A percentile compares a stretch with the other conserved stretches of the same genome.
Evolutionary conservation across 2,329 filamentous ascomycete genomes (phyloP).

Genomic region (Onygena corvina): DNA sequence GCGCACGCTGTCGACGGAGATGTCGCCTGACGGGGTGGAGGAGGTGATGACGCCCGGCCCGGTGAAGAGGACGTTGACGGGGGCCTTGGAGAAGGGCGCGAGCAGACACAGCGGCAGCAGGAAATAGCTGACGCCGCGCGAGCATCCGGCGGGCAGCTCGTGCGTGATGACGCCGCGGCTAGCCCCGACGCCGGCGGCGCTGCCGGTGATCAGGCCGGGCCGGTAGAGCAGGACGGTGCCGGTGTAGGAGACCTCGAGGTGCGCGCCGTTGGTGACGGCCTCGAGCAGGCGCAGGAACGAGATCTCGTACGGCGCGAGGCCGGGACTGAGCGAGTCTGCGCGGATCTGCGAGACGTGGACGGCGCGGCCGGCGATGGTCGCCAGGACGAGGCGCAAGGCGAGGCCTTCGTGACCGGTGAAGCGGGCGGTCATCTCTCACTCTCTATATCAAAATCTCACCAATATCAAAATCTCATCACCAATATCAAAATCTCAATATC

Average conservation of each 20-base stretch:
- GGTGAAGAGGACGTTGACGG: conserved; percentile 79
- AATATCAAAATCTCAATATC: too few species aligned
- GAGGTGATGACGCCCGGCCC: conserved; percentile 88
- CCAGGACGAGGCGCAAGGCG: conserved; percentile 69
- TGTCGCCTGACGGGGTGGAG: conserved; percentile 69
- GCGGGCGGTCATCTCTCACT: too few species aligned
- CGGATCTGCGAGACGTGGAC: conserved; percentile 92
- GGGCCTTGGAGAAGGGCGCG: conserved; percentile 83
- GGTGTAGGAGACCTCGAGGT: conserved; percentile 91
- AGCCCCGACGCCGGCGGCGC: conserved; percentile 61
- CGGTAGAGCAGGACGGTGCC: conserved; percentile 87
- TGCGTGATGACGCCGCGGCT: conserved; percentile 67
- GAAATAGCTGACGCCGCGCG: conserved; percentile 80
- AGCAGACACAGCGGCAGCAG: conserved; percentile 78
- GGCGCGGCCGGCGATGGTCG: conserved; percentile 79
- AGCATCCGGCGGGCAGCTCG: conserved; percentile 62
- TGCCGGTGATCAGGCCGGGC: conserved; percentile 83
- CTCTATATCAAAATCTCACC: too few species aligned
- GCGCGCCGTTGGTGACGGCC: conserved; percentile 84
- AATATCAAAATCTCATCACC: too few species aligned
- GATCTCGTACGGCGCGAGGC: conserved; percentile 82
- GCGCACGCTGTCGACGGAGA: conserved; percentile 84
- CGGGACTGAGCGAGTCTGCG: conserved; percentile 72
- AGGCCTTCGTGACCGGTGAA: conserved; percentile 80
- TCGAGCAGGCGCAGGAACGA: conserved; percentile 93